Percentiles rank a stretch among this genome's conserved stretches.
Conservation (phyloP, 2,329 filamentous ascomycete genomes). For the Cercospora zeae-maydis region DNA sequence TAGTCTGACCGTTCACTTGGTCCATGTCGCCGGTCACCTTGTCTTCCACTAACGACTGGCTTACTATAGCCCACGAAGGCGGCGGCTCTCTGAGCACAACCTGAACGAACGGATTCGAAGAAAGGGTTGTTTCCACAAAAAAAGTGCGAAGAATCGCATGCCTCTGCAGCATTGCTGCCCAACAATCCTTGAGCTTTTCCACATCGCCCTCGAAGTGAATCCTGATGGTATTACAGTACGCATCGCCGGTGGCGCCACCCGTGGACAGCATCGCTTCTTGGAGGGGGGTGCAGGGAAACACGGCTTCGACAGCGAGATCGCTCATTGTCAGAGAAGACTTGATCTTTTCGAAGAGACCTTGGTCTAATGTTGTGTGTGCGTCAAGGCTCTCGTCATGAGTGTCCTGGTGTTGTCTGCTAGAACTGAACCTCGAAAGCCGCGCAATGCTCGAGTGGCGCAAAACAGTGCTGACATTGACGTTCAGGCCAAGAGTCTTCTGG, state of each 20-base stretch:
- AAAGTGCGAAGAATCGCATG: constrained; percentile 76
- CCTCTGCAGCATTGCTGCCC: constrained; percentile 59
- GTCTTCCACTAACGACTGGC: not conserved
- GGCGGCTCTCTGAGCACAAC: constrained; percentile 57
- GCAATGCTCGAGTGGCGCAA: constrained; percentile 64
- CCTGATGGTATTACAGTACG: constrained; percentile 71
- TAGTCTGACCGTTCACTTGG: not conserved
- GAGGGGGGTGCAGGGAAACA: constrained; percentile 79
- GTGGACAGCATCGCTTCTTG: constrained; percentile 83
- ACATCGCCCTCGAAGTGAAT: constrained; percentile 57
- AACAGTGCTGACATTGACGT: constrained; percentile 65
- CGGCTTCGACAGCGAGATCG: constrained; percentile 43
- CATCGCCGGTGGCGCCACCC: constrained; percentile 41
- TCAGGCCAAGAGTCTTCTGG: constrained; percentile 45
- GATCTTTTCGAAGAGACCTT: constrained; percentile 9
- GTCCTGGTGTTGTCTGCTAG: not conserved
- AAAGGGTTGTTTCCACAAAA: constrained; percentile 64
- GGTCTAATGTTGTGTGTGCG: not conserved
- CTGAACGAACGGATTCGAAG: constrained; percentile 65
- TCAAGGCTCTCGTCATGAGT: not conserved
- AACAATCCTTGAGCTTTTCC: constrained; percentile 54
- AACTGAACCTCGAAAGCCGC: constrained; percentile 45
- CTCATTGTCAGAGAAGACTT: constrained; percentile 2
- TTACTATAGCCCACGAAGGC: constrained; percentile 40
- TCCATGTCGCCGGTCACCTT: not conserved